phyloP scores from a whole-genome alignment of 768 basidiomycete species.

The Coprinopsis sp. region DNA sequence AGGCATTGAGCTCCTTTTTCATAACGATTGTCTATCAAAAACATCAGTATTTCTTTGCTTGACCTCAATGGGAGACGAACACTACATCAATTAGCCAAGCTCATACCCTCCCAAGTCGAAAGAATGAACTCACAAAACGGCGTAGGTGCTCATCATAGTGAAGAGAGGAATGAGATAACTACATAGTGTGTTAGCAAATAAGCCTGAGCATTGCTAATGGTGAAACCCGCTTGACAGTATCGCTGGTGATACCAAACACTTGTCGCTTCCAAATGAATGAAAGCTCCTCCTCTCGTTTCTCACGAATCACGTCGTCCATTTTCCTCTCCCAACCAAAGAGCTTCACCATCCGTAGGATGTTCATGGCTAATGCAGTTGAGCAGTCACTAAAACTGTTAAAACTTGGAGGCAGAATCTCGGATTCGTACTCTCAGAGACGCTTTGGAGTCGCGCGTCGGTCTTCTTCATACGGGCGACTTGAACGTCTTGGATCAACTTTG shows the following conservation, averaged over 20 bases:
- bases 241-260: constrained; percentile 49
- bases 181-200: background rate
- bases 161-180: constrained; percentile 58
- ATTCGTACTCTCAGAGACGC: constrained; percentile 57
- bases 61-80: background rate
- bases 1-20: constrained; percentile 33
- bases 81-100: background rate
- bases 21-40: constrained; percentile 31
- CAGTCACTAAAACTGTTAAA: background rate
- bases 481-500: constrained; percentile 43
- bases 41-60: too few relatives aligned
- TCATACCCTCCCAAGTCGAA: constrained; percentile 7
- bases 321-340: constrained; percentile 66
- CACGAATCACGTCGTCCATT: constrained; percentile 46
- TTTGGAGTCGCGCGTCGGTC: constrained; percentile 57
- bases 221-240: constrained; percentile 45
- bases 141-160: constrained; percentile 62
- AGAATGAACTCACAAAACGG: constrained; percentile 40
- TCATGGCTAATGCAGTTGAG: constrained; percentile 35
- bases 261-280: constrained; percentile 48
- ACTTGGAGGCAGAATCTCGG: too few relatives aligned
- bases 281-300: constrained; percentile 62
- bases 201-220: background rate
- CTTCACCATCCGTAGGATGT: constrained; percentile 66
- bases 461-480: constrained; percentile 48